Evolutionary conservation across 441 rosid genomes (phyloP), one percentile per base, ranked within the genome.

Genomic region (Metrosideros polymorpha): DNA sequence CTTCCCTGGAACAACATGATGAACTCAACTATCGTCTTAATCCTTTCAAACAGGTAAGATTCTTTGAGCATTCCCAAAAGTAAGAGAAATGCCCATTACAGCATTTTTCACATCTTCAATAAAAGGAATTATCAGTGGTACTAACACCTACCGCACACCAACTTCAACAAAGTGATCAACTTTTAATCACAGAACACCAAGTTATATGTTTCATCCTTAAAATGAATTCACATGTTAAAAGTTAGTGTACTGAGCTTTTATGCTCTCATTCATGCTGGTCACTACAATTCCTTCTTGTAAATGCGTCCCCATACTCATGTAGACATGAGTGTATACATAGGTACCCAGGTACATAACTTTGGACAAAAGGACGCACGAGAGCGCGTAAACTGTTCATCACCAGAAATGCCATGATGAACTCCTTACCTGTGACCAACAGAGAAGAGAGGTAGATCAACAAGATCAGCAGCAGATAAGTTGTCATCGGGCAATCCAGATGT

Each of bases 401-500:
- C 79, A 71, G 79, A 71, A 71, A 71, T 22, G 47, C 79, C n/a
- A 39, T 22, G 79, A 22, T 1, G 47, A 71, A 42, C 6, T 35
- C 15, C 88, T 25, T 7, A 94, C 99, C 99, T 97, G 90, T 97
- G 99, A 88, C 98, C 99, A 87, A 96, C 98, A 61, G 96, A 94
- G 87, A 89, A 96, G 88, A 96, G 79, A 32, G 99, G 98, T 85
- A 96, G 99, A 88, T 88, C 83, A 75, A 86, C 91, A 63, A 97
- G 88, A 89, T 95, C 94, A 57, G 85, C 90, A 50, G 98, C 92
- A 10, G 90, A 91, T n/a, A 96, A 85, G 90, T 89, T 63, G 50
- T 93, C 85, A 88, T 87, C 90, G 61, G 98, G 94, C 89, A 94
- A 84, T 42, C 99, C 99, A 71, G 93, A 89, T 5, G 92, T 61